phyloP scores from a whole-genome alignment of 1,139 yeast genomes.

The Yamadazyma triangularis region DNA sequence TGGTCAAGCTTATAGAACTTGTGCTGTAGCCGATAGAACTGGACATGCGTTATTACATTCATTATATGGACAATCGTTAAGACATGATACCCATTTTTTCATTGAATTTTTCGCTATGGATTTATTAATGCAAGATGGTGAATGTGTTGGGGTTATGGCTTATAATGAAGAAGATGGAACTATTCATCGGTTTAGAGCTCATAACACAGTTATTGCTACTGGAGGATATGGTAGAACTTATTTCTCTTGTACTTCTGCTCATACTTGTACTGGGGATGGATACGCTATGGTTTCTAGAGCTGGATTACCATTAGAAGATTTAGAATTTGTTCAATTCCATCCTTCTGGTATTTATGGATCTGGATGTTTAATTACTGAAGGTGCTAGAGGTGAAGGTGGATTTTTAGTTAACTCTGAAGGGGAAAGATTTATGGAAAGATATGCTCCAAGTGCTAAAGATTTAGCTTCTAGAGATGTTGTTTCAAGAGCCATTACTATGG shows the following conservation, averaged over 20 bases:
- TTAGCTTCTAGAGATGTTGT: constrained; percentile 98
- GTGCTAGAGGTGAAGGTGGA: constrained; percentile 99
- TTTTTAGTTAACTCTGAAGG: constrained; percentile 94
- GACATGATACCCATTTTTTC: constrained; percentile 97
- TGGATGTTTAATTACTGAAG: constrained; percentile 97
- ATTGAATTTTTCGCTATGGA: constrained; percentile 97
- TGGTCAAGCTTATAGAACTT: constrained; percentile 98
- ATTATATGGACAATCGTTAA: constrained; percentile 90
- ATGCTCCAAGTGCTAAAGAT: constrained; percentile 98
- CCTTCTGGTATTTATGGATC: constrained; percentile 99
- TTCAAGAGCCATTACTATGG: constrained; percentile 97
- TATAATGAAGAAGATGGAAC: constrained; percentile 99
- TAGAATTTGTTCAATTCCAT: constrained; percentile 98
- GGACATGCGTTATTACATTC: constrained; percentile 97
- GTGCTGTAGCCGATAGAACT: constrained; percentile 99
- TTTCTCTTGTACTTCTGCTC: constrained; percentile 98
- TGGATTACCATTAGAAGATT: constrained; percentile 94
- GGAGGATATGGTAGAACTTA: constrained; percentile 99
- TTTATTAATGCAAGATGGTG: constrained; percentile 91
- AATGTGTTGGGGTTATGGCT: constrained; percentile 94
- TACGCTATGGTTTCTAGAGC: constrained; percentile 98
- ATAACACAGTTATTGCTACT: constrained; percentile 93
- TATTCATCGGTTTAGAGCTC: constrained; percentile 94
- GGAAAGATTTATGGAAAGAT: constrained; percentile 99
- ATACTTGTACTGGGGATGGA: constrained; percentile 99